Evolutionary conservation across 345 rosid species (phyloP), one percentile per base, ranked within the genome.

Genomic region (Arabidopsis suecica): DNA sequence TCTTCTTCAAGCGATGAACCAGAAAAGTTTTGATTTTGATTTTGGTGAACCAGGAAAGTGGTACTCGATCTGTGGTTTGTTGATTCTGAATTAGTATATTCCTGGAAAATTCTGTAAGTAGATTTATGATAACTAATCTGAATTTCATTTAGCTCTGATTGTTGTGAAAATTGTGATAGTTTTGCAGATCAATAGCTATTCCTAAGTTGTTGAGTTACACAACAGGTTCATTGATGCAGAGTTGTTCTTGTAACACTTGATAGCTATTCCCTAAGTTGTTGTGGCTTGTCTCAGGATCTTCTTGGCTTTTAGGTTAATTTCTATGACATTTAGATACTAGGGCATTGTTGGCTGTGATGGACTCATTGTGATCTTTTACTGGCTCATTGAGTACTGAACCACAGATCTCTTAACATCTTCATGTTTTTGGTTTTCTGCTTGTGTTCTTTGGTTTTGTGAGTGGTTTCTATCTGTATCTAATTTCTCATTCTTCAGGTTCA

Each of bases 401-500:
- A 4, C 49, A 23, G 5, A 40, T 42, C 37, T 33, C 61, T 62
- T 14, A 28, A 1, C 28, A 48, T 60, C 11, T 72, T 51, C 53
- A 40, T 38, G 13, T n/a, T 6, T 48, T 4, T 12, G 41, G n/a
- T 59, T 10, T 47, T 70, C 36, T 23, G 18, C 32, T 28, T 32
- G 32, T 63, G 61, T 56, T 66, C 10, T 69, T 54, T 40, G 57
- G 69, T 14, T 49, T 33, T 16, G 6, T 10, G 58, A 34, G 49
- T 65, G 78, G n/a, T 75, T 47, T 28, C 9, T 64, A n/a, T 16
- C 18, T 61, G 40, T 54, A 42, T 62, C 48, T 42, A 7, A 10
- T 78, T 36, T 34, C 16, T 11, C 23, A 2, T 14, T 63, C 66
- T 47, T 38, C 73, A 66, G 82, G 80, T 75, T 73, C 40, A 23